Percentiles rank a stretch among this genome's conserved stretches.
Evolutionary conservation across 1,139 yeast genomes (phyloP).

Genomic region (Taphrina flavorubra): DNA sequence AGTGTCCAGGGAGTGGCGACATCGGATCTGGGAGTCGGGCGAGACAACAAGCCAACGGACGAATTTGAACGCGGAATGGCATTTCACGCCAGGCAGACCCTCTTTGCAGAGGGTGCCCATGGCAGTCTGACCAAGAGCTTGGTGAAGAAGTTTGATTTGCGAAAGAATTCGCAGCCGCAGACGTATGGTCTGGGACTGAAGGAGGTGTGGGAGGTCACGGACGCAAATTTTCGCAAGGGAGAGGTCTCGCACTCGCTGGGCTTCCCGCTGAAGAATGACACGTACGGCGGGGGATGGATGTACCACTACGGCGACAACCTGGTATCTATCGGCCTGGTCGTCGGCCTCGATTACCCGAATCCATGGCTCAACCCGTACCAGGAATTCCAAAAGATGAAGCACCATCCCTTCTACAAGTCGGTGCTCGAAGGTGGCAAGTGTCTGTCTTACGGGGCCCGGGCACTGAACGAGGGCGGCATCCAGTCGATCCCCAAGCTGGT

Average conservation of each 20-base stretch:
- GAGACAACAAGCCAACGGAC: slow-evolving; percentile 74
- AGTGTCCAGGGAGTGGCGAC: slow-evolving; percentile 89
- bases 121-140: slow-evolving; percentile 86
- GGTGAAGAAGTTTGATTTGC: slow-evolving; percentile 68
- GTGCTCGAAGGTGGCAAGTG: slow-evolving; percentile 88
- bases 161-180: slow-evolving; percentile 73
- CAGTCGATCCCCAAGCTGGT: slow-evolving; percentile 87
- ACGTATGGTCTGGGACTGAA: slow-evolving; percentile 94
- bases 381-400: slow-evolving; percentile 92
- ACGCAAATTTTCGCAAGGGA: slow-evolving; percentile 80
- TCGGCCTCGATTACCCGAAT: slow-evolving; percentile 89
- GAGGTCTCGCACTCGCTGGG: slow-evolving; percentile 89
- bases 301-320: slow-evolving; percentile 94
- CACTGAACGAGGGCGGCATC: slow-evolving; percentile 92
- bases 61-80: slow-evolving; percentile 95
- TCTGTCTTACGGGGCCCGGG: slow-evolving; percentile 91
- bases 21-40: slow-evolving; percentile 83
- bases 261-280: slow-evolving; percentile 72
- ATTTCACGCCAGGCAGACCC: slow-evolving; percentile 84
- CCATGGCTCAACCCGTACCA: slow-evolving; percentile 95
- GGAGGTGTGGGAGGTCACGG: slow-evolving; percentile 96
- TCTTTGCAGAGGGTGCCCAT: slow-evolving; percentile 95
- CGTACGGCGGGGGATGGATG: slow-evolving; percentile 96
- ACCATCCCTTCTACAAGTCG: slow-evolving; percentile 80
- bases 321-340: slow-evolving; percentile 86